These are phyloP conservation scores for Atkinsonella hypoxylon DNA, from an alignment of 2,329 filamentous ascomycete genomes.

Conservation along the genomic window DNA sequence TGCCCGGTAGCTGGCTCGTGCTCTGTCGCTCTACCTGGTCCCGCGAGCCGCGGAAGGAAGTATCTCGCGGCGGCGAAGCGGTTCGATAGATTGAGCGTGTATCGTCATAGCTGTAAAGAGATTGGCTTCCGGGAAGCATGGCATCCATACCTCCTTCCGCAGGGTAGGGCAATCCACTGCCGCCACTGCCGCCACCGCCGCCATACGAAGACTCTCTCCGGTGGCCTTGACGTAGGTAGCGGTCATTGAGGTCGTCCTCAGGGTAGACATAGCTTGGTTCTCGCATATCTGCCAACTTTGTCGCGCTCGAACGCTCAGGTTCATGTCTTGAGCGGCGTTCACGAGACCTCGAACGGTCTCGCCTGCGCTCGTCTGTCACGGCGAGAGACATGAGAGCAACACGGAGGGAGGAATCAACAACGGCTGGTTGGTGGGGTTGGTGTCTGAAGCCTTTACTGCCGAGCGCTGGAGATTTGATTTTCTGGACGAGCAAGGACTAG, in stretches of 20 bases:
- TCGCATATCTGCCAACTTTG: conserved; percentile 25
- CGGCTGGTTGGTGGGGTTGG: not conserved
- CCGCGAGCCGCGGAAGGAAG: conserved; percentile 23
- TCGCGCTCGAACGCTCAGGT: conserved; percentile 17
- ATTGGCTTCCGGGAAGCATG: conserved; percentile 26
- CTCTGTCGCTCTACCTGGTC: conserved; percentile 19
- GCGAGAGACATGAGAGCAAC: conserved; percentile 35
- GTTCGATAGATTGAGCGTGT: conserved; percentile 20
- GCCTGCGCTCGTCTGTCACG: conserved; percentile 31
- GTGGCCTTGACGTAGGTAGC: conserved; percentile 18
- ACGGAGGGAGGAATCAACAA: not conserved
- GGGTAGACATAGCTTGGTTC: conserved; percentile 31
- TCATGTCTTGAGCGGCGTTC: conserved; percentile 22
- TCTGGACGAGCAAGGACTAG: not conserved
- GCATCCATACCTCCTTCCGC: conserved; percentile 24
- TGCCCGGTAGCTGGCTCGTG: conserved; percentile 16
- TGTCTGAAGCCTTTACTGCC: not conserved
- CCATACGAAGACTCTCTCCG: conserved; percentile 20
- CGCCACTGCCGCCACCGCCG: conserved; percentile 12
- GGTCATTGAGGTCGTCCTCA: conserved; percentile 30
- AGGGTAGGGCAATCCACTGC: conserved; percentile 25
- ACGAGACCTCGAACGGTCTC: conserved; percentile 33
- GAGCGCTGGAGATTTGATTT: not conserved
- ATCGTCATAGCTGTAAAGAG: conserved; percentile 29
- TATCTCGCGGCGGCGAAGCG: conserved; percentile 22